phyloP scores from a whole-genome alignment of 805 yeast genomes.

The Sungouiozyma ichnusensis region DNA sequence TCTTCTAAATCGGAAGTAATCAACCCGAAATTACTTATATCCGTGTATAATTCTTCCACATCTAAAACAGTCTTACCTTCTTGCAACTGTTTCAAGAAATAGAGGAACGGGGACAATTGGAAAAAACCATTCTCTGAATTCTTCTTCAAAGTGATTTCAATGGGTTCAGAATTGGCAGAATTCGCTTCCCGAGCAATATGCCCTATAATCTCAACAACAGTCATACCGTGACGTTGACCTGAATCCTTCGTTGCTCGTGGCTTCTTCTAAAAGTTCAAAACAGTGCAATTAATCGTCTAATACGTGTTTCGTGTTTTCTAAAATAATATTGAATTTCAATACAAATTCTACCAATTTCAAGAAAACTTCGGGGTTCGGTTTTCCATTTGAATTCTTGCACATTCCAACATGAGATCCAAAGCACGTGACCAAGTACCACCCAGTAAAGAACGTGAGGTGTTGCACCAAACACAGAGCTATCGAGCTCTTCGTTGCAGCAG shows the following conservation, averaged over 20 bases:
- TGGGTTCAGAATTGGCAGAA: slow-evolving; percentile 4
- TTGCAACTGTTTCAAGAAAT: slow-evolving; percentile 14
- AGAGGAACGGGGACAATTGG: slow-evolving; percentile 16
- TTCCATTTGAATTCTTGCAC: too few species aligned
- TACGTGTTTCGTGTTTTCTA: not conserved
- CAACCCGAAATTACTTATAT: not conserved
- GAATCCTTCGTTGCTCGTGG: too few species aligned
- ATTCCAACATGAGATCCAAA: too few species aligned
- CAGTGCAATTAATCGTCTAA: not conserved
- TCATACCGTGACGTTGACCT: too few species aligned
- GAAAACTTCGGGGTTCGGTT: too few species aligned
- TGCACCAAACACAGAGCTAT: too few species aligned
- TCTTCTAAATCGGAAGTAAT: slow-evolving; percentile 1
- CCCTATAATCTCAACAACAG: slow-evolving; percentile 1
- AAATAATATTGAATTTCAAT: too few species aligned
- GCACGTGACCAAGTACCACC: too few species aligned
- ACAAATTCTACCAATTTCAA: too few species aligned
- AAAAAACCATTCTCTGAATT: slow-evolving; percentile 18
- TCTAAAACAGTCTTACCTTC: slow-evolving; percentile 3
- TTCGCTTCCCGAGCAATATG: not conserved
- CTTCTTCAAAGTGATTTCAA: slow-evolving; percentile 13
- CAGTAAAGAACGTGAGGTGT: too few species aligned
- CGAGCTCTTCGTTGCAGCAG: too few species aligned
- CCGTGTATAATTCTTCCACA: slow-evolving; percentile 1
- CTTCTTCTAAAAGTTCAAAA: too few species aligned